These are phyloP conservation scores for Cladophialophora chaetospira DNA, from an alignment of 2,329 filamentous ascomycete species.

Conservation along the genomic window DNA sequence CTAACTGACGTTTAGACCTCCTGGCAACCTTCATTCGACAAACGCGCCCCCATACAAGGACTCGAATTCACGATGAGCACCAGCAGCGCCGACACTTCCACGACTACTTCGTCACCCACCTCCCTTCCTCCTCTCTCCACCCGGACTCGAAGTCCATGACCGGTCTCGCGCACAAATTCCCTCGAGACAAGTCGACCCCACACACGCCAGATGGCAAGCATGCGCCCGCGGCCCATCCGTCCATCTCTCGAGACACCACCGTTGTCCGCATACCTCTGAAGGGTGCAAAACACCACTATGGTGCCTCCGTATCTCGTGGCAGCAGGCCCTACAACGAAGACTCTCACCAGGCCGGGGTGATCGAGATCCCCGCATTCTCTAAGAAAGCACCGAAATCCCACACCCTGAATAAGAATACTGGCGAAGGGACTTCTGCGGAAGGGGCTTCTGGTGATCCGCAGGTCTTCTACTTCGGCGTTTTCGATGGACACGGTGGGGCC, in stretches of 20 bases:
- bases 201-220: slow-evolving; percentile 61
- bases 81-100: slow-evolving; percentile 66
- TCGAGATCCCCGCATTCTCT: slow-evolving; percentile 90
- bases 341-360: slow-evolving; percentile 87
- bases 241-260: slow-evolving; percentile 73
- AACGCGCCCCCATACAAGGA: slow-evolving; percentile 20
- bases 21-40: slow-evolving; percentile 38
- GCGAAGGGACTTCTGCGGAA: slow-evolving; percentile 59
- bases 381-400: slow-evolving; percentile 72
- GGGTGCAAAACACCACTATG: slow-evolving; percentile 95
- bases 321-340: slow-evolving; percentile 91
- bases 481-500: slow-evolving; percentile 89
- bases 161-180: slow-evolving; percentile 79
- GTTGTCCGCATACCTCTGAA: slow-evolving; percentile 92
- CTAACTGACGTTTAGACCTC: slow-evolving; percentile 37
- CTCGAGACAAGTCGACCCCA: slow-evolving; percentile 79
- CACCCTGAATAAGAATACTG: slow-evolving; percentile 40
- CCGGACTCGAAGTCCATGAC: slow-evolving; percentile 71
- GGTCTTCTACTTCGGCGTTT: slow-evolving; percentile 95
- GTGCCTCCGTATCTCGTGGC: slow-evolving; percentile 75
- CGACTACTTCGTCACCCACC: slow-evolving; percentile 95
- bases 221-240: slow-evolving; percentile 60
- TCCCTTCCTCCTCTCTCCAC: slow-evolving; percentile 89
- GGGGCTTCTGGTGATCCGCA: slow-evolving; percentile 87
- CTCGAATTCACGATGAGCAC: slow-evolving; percentile 13